Evolutionary conservation across 202 grass and related monocot species (phyloP).

Genomic region (Schoenoplectus triqueter): DNA sequence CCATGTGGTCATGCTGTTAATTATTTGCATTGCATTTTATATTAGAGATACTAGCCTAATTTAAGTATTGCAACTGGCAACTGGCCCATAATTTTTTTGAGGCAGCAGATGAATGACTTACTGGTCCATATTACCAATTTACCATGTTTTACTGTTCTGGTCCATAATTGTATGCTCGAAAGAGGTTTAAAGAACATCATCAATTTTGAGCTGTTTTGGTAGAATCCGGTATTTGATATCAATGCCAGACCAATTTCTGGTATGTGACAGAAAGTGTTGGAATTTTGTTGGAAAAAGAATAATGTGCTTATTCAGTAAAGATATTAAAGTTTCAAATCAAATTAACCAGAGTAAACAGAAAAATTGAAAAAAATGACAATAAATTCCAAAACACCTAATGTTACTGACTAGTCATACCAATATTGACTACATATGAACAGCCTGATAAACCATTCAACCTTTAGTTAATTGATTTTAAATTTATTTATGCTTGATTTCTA

Average conservation of each 20-base stretch:
- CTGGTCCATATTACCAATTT: background rate
- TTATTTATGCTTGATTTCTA: conserved; percentile 21
- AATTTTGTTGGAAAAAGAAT: background rate
- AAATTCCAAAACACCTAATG: too few relatives aligned
- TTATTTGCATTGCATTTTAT: background rate
- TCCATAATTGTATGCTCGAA: background rate
- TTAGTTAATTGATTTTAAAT: too few relatives aligned
- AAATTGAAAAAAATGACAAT: background rate
- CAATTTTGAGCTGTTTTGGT: too few relatives aligned
- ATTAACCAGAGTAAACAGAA: background rate
- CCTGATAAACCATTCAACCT: too few relatives aligned
- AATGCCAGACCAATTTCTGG: background rate
- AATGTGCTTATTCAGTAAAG: background rate
- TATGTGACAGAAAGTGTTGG: background rate
- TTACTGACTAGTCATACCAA: too few relatives aligned
- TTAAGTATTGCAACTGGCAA: background rate
- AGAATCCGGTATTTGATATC: too few relatives aligned
- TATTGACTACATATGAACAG: too few relatives aligned
- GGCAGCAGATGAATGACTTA: background rate
- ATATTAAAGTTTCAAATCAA: background rate
- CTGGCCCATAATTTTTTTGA: background rate
- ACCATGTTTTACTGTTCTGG: background rate
- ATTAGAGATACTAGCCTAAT: background rate
- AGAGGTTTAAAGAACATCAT: too few relatives aligned
- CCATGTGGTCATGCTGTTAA: background rate